Conservation (phyloP, 148 eudicot species). For the Vaccinium macrocarpon region DNA sequence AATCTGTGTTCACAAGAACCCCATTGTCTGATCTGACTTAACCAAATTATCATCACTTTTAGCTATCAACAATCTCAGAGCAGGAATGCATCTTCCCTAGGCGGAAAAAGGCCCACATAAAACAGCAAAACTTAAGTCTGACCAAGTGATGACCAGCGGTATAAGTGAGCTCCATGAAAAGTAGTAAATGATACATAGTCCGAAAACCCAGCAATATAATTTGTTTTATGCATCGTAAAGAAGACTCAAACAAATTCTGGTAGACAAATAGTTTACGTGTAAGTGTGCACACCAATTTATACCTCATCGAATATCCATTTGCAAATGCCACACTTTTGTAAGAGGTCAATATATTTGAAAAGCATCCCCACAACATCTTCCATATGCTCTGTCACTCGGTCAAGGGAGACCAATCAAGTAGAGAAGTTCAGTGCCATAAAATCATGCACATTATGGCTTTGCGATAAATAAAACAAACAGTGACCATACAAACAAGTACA, state of each 20-base stretch:
- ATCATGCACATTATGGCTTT: not conserved
- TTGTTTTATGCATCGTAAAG: not conserved
- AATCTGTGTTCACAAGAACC: not conserved
- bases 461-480: not conserved
- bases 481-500: constrained; percentile 1
- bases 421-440: not conserved
- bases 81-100: not conserved
- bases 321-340: not conserved
- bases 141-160: not conserved
- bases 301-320: constrained; percentile 2
- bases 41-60: not conserved
- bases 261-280: not conserved
- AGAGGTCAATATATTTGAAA: not conserved
- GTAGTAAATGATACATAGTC: not conserved
- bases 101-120: not conserved
- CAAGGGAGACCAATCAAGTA: not conserved
- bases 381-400: not conserved
- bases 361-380: constrained; percentile 9
- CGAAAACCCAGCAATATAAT: not conserved
- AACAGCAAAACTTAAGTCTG: not conserved
- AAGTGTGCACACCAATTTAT: not conserved
- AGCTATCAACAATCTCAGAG: not conserved
- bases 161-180: not conserved
- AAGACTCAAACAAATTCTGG: not conserved
- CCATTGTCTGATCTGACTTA: not conserved